These are phyloP conservation scores for Ehretia macrophylla DNA, from an alignment of 257 asterid genomes.

Conservation along the genomic window DNA sequence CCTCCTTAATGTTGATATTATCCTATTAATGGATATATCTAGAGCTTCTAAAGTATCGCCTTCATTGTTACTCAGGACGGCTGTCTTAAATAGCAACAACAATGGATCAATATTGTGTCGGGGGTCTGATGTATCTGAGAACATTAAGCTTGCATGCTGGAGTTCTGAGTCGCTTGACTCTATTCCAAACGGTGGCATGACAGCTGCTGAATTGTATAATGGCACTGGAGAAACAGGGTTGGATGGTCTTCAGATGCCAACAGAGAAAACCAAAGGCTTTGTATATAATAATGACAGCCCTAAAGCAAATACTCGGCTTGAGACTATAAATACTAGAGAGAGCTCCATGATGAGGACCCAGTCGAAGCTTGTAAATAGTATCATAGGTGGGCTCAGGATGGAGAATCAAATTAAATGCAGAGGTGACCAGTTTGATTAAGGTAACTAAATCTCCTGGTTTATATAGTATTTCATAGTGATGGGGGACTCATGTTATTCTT, in stretches of 20 bases:
- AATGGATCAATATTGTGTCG: slow-evolving; percentile 33
- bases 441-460: slow-evolving; percentile 24
- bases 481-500: too few relatives aligned
- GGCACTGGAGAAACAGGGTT: slow-evolving; percentile 27
- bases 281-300: slow-evolving; percentile 55
- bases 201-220: slow-evolving; percentile 22
- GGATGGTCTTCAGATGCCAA: slow-evolving; percentile 37
- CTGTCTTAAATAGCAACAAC: slow-evolving; percentile 14
- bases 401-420: slow-evolving; percentile 34
- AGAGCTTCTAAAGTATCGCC: slow-evolving; percentile 11
- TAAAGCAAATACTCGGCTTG: slow-evolving; percentile 26
- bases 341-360: slow-evolving; percentile 27
- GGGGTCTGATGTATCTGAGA: slow-evolving; percentile 33
- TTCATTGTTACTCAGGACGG: slow-evolving; percentile 28
- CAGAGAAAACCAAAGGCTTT: slow-evolving; percentile 35
- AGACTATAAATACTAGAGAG: slow-evolving; percentile 56
- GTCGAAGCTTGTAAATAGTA: slow-evolving; percentile 53
- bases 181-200: slow-evolving; percentile 25
- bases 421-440: slow-evolving; percentile 46
- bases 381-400: slow-evolving; percentile 35
- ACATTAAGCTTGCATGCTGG: slow-evolving; percentile 22
- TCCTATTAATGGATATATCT: too few relatives aligned
- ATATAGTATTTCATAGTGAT: too few relatives aligned
- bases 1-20: neutral
- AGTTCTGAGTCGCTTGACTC: slow-evolving; percentile 37